phyloP scores from a whole-genome alignment of 2,329 filamentous ascomycete species.

The Cladobotryum mycophilum region DNA sequence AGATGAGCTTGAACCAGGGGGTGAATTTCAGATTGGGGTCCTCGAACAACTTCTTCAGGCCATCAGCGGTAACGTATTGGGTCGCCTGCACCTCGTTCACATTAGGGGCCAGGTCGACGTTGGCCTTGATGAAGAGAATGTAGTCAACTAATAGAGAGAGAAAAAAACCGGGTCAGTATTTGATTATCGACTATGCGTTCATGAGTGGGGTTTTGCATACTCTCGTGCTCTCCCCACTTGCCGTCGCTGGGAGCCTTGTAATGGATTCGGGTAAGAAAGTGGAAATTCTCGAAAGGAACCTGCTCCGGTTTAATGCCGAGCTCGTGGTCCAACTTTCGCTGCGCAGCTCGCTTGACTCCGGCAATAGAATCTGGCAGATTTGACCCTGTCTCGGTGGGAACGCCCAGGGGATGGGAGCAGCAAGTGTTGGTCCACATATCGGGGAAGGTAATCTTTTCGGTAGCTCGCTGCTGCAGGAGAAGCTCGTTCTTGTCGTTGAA shows the following conservation, averaged over 20 bases:
- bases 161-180: not conserved
- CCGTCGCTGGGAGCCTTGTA: conserved; percentile 96
- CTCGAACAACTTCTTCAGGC: conserved; percentile 78
- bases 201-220: conserved; percentile 46
- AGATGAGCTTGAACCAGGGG: conserved; percentile 99
- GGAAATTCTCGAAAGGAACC: conserved; percentile 85
- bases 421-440: conserved; percentile 99
- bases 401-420: conserved; percentile 92
- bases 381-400: conserved; percentile 84
- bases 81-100: conserved; percentile 84
- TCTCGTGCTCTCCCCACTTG: conserved; percentile 98
- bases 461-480: conserved; percentile 88
- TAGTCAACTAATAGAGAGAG: conserved; percentile 63
- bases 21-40: conserved; percentile 81
- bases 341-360: conserved; percentile 86
- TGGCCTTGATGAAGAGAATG: conserved; percentile 94
- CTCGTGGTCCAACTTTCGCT: conserved; percentile 91
- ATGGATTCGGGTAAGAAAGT: conserved; percentile 93
- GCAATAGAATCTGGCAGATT: conserved; percentile 72
- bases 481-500: conserved; percentile 92
- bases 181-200: not conserved
- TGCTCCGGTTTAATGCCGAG: conserved; percentile 84
- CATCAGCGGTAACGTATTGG: conserved; percentile 74
- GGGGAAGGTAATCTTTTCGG: conserved; percentile 98
- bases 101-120: conserved; percentile 77